Percentiles rank a stretch among this genome's conserved stretches.
Conservation (phyloP, 129 eudicot species). For the Dittrichia graveolens region DNA sequence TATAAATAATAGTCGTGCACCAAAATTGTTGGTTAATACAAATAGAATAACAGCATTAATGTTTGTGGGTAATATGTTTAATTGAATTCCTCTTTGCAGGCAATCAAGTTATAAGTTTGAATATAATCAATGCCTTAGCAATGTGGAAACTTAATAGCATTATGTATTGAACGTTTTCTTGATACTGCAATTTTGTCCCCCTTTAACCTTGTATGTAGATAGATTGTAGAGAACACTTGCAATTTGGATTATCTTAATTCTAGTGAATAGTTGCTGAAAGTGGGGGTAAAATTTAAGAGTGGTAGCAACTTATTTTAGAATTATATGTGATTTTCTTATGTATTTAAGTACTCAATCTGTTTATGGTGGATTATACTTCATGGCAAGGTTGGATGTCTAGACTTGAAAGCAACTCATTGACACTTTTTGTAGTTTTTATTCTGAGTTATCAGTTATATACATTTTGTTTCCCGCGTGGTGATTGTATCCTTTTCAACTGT, state of each 20-base stretch:
- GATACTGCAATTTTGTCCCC: background rate
- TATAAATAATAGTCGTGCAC: background rate
- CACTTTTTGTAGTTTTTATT: background rate
- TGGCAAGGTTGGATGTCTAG: background rate
- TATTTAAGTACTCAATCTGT: background rate
- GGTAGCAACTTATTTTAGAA: background rate
- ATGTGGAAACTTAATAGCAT: slow-evolving; percentile 19
- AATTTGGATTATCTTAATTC: background rate
- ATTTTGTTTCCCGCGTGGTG: background rate
- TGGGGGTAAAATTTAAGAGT: too few relatives aligned
- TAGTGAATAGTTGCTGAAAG: background rate
- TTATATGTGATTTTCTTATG: background rate
- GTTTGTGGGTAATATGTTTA: slow-evolving; percentile 8
- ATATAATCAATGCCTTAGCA: background rate
- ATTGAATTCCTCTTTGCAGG: background rate
- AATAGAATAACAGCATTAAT: background rate
- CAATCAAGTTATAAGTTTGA: slow-evolving; percentile 10
- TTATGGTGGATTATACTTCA: background rate
- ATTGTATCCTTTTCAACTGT: background rate
- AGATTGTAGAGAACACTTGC: slow-evolving; percentile 15
- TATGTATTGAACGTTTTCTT: background rate
- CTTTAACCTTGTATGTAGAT: slow-evolving; percentile 7
- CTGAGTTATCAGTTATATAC: background rate
- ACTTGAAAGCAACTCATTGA: background rate
- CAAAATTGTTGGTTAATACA: background rate